Base-by-base conservation (phyloP, 768 basidiomycete species). In the Crassisporium funariophilum region DNA sequence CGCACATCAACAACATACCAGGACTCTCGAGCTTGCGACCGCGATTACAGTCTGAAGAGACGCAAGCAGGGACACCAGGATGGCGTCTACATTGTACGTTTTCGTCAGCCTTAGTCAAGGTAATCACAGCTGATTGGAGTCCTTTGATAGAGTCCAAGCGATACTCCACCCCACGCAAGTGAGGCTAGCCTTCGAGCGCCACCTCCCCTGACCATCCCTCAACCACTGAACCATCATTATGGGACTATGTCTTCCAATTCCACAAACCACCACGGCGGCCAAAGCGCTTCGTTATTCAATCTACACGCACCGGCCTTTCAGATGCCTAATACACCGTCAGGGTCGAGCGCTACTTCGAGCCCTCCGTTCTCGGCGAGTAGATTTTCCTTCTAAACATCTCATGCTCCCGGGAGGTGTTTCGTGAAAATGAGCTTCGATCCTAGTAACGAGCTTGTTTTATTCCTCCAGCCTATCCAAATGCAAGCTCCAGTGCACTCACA, bases 321-420 rank as follows among this genome's bases (percentile, higher is more conserved):
- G 56, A 71, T 86, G 62, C 84, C 84, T 15, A 81, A 83, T 61
- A 85, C 86, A 3, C 84, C 84, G 2, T 84, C 83, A 16, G 82
- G 79, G 15, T 86, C 85, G 15, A 88, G 85, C 59, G 76, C 82
- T 17, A 84, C 84, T 4, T 85, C 84, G 20, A 88, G 83, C 55
- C 84, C 85, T 46, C 84, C 86, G n/a, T 89, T 88, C 75, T 91
- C 88, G 85, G 88, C 81, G 82, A 88, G 88, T 87, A 63, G 76
- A 75, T 62, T 74, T 76, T 71, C 68, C 66, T 71, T 55, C 47
- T 49, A 54, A 45, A 57, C 54, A 53, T 56, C 59, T 60, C 58
- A 55, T 46, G 38, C 63, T 58, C 53, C 54, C 42, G 54, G 54
- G 57, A 51, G 51, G 27, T 44, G n/a, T 53, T 60, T 67, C 62